Conservation (phyloP, 495 filamentous ascomycete species). For the Hyphodiscus hymeniophilus region DNA sequence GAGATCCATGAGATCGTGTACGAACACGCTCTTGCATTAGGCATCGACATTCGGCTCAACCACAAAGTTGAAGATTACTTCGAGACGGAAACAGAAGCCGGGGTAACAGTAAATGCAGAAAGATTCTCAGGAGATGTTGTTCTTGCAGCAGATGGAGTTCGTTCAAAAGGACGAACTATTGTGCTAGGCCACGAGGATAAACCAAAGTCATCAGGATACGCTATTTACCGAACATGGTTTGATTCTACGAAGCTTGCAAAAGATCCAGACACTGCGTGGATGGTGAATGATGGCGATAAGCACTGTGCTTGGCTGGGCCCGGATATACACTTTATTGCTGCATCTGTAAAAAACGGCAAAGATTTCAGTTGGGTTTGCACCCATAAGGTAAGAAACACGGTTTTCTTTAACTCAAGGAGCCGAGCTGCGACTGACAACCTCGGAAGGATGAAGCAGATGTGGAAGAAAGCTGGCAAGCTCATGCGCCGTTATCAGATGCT, state of each 20-base stretch:
- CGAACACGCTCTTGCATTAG: conserved; percentile 44
- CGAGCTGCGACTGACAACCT: background rate
- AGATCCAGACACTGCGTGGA: conserved; percentile 50
- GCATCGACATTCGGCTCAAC: conserved; percentile 47
- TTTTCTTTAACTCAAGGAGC: background rate
- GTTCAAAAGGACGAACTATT: conserved; percentile 49
- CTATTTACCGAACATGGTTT: conserved; percentile 54
- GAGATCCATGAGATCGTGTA: conserved; percentile 55
- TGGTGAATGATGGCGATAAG: conserved; percentile 56
- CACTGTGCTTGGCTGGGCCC: conserved; percentile 44
- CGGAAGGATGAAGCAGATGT: conserved; percentile 33
- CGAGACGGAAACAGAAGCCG: conserved; percentile 45
- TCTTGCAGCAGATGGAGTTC: conserved; percentile 55
- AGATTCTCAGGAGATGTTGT: conserved; percentile 47
- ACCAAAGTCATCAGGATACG: conserved; percentile 46
- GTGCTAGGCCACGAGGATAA: conserved; percentile 55
- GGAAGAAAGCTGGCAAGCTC: conserved; percentile 41
- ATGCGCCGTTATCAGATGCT: conserved; percentile 40
- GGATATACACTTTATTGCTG: conserved; percentile 40
- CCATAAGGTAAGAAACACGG: conserved; percentile 22
- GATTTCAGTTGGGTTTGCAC: conserved; percentile 47
- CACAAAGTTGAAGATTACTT: conserved; percentile 52
- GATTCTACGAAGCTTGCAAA: conserved; percentile 49
- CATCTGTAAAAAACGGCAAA: conserved; percentile 37
- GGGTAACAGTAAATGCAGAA: conserved; percentile 45